Evolutionary conservation across 495 filamentous ascomycete genomes (phyloP).

Genomic region (Chaetomium cochliodes): DNA sequence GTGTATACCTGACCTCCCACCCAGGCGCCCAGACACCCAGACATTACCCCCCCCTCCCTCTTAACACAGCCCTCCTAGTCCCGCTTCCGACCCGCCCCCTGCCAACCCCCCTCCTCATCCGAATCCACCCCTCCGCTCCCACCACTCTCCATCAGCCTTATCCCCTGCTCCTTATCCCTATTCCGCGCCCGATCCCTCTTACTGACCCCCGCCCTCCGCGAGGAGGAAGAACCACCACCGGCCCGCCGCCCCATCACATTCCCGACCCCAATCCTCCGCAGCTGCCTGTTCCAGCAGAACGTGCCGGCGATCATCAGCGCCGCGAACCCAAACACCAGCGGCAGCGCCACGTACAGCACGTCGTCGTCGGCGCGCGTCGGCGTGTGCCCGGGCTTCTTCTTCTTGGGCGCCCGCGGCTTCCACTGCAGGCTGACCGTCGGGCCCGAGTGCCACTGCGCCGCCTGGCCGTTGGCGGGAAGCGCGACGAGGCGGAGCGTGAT

Average conservation of each 20-base stretch:
- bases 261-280: slow-evolving; percentile 39
- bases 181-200: slow-evolving; percentile 23
- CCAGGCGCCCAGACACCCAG: not conserved
- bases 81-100: not conserved
- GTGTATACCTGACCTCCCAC: not conserved
- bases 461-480: slow-evolving; percentile 21
- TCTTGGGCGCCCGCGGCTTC: slow-evolving; percentile 18
- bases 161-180: slow-evolving; percentile 37
- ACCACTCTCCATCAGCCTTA: slow-evolving; percentile 43
- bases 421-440: slow-evolving; percentile 35
- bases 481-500: slow-evolving; percentile 43
- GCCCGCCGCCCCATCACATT: slow-evolving; percentile 39
- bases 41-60: not conserved
- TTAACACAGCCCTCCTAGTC: not conserved
- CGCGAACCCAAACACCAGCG: slow-evolving; percentile 41
- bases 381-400: slow-evolving; percentile 19
- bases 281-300: slow-evolving; percentile 41
- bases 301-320: slow-evolving; percentile 35
- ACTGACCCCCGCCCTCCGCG: slow-evolving; percentile 26
- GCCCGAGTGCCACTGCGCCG: slow-evolving; percentile 31
- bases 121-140: slow-evolving; percentile 18
- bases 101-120: not conserved
- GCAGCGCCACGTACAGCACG: slow-evolving; percentile 44
- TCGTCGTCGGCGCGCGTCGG: slow-evolving; percentile 26
- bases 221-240: slow-evolving; percentile 1